These are phyloP conservation scores for Zelopaecilomyces penicillatus DNA, from an alignment of 2,329 filamentous ascomycete genomes.

Conservation along the genomic window DNA sequence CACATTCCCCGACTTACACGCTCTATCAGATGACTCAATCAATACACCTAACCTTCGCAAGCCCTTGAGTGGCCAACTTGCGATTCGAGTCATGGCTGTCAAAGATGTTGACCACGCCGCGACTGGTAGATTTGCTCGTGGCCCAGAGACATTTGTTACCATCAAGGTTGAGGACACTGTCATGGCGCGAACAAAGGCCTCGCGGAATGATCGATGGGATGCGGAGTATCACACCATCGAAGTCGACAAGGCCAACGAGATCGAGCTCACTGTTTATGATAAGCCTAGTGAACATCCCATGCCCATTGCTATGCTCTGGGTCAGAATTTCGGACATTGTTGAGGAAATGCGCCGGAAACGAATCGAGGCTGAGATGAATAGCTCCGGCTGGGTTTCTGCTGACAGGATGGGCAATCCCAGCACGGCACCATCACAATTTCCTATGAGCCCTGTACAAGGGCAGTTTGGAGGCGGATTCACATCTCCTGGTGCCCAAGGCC, in stretches of 20 bases:
- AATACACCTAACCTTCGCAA: constrained; percentile 93
- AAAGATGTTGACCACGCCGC: constrained; percentile 92
- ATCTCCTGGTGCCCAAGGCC: constrained; percentile 31
- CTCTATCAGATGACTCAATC: constrained; percentile 74
- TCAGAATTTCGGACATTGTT: constrained; percentile 91
- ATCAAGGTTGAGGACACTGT: constrained; percentile 95
- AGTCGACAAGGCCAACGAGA: constrained; percentile 97
- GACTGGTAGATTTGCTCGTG: constrained; percentile 73
- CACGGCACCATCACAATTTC: constrained; percentile 46
- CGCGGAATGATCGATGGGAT: constrained; percentile 82
- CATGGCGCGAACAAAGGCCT: constrained; percentile 77
- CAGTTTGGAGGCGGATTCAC: constrained; percentile 36
- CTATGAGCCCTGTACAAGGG: constrained; percentile 41
- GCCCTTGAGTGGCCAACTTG: constrained; percentile 84
- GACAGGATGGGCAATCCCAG: constrained; percentile 72
- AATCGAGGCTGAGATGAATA: constrained; percentile 92
- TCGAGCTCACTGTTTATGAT: constrained; percentile 96
- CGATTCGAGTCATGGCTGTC: constrained; percentile 78
- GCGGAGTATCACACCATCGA: constrained; percentile 86
- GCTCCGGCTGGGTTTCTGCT: constrained; percentile 92
- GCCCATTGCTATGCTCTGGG: constrained; percentile 92
- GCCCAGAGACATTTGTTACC: constrained; percentile 89
- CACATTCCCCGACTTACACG: constrained; percentile 9
- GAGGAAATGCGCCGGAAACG: constrained; percentile 97
- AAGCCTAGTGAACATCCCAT: constrained; percentile 84